Evolutionary conservation across 2,329 filamentous ascomycete species (phyloP).

Genomic region (Purpureocillium takamizusanense): DNA sequence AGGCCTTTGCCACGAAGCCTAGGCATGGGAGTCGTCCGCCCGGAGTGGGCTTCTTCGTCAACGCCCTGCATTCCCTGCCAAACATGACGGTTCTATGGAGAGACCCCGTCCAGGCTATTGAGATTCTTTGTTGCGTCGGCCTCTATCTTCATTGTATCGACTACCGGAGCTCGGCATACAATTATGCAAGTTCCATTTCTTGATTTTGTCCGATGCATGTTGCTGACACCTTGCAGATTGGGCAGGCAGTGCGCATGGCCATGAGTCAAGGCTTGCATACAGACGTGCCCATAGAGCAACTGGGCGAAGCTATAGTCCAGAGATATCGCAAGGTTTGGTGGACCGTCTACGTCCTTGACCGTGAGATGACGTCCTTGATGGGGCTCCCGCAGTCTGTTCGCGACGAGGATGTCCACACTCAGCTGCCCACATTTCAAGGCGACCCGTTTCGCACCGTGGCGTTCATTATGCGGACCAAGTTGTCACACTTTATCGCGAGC

Average conservation of each 20-base stretch:
- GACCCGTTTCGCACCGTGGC: slow-evolving; percentile 15
- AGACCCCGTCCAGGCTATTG: slow-evolving; percentile 35
- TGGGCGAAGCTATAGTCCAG: slow-evolving; percentile 31
- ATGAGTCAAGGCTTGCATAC: slow-evolving; percentile 42
- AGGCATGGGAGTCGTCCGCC: slow-evolving; percentile 27
- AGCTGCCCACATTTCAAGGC: slow-evolving; percentile 20
- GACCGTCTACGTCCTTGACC: slow-evolving; percentile 43
- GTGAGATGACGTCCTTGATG: slow-evolving; percentile 44
- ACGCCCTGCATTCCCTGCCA: slow-evolving; percentile 33
- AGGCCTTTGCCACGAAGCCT: slow-evolving; percentile 36
- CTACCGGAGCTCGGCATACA: slow-evolving; percentile 34
- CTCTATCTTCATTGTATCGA: slow-evolving; percentile 44
- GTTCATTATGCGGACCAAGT: slow-evolving; percentile 21
- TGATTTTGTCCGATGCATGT: no score
- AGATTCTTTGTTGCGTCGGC: slow-evolving; percentile 41
- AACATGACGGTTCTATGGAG: slow-evolving; percentile 28
- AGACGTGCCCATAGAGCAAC: slow-evolving; percentile 33
- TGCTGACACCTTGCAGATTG: slow-evolving; percentile 23
- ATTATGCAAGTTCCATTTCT: slow-evolving; percentile 23
- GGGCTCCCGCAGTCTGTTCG: slow-evolving; percentile 38
- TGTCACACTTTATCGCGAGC: slow-evolving; percentile 19
- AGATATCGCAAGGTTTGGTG: slow-evolving; percentile 42
- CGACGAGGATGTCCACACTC: slow-evolving; percentile 40
- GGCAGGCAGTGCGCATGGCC: slow-evolving; percentile 41
- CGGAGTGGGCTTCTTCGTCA: slow-evolving; percentile 36